Base-by-base conservation (phyloP, 495 filamentous ascomycete species). In the Jackrogersella minutella region DNA sequence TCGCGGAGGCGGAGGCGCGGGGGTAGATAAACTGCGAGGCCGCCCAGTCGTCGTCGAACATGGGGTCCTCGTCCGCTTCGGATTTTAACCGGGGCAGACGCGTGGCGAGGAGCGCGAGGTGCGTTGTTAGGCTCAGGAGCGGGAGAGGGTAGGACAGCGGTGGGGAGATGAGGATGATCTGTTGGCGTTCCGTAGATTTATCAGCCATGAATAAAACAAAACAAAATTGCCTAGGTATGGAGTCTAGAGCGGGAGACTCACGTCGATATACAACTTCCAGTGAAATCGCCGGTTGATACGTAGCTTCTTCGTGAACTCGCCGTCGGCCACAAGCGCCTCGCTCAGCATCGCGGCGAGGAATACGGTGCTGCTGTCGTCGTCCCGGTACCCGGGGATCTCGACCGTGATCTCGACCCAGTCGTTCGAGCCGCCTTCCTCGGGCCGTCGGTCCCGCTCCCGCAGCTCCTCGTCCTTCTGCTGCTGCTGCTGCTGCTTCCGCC, bases 31-130 rank as follows among this genome's bases (percentile, higher is more conserved):
- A 86, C 36, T 86, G 76, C 1, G 93, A 86, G 31, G 88, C 90
- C 33, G 88, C 90, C 96, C 96, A 99, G 78, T 99, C 95, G 79
- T 99, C 96, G 81, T 97, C 90, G 81, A 99, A 98, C 70, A 97
- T 87, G 1, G 96, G 96, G 71, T 99, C 96, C 79, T 99, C 95
- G 73, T 96, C 93, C 54, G 83, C 82, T 71, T 93, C 87, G 19
- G 92, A 96, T 73, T 91, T 90, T 19, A 96, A 80, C 28, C 88
- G 85, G 14, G 95, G 95, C 2, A 98, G 86, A 57, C 90, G 89
- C 5, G 94, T 92, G 37, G 90, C 86, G 47, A 97, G 88, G 26
- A 99, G 91, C n/a, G 95, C 95, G 61, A 99, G 90, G 76, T 98
- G 93, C 2, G 92, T 96, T 1, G 95, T 96, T 31, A 98, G 85